Conservation (phyloP, 2,329 filamentous ascomycete genomes). For the Hypoxylon sp. region DNA sequence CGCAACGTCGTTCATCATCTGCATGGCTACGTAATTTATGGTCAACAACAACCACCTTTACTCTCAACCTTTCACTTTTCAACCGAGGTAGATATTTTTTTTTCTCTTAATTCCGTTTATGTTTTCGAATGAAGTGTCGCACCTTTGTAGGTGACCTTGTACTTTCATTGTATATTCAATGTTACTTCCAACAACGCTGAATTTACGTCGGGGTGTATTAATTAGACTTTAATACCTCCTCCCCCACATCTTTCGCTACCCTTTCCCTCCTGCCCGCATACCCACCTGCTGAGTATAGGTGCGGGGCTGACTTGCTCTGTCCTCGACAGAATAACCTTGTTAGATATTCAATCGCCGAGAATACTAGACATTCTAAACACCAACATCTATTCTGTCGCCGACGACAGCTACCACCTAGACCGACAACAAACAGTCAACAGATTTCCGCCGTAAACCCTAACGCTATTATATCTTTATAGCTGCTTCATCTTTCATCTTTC, state of each 20-base stretch:
- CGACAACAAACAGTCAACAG: slow-evolving; percentile 12
- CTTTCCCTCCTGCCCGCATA: slow-evolving; percentile 22
- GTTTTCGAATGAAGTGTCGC: slow-evolving; percentile 13
- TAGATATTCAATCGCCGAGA: slow-evolving; percentile 38
- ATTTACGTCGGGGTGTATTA: slow-evolving; percentile 26
- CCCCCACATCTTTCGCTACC: slow-evolving; percentile 40
- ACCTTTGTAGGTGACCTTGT: not conserved
- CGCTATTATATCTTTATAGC: not conserved
- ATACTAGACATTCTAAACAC: slow-evolving; percentile 30
- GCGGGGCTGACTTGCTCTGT: slow-evolving; percentile 52
- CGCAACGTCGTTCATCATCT: slow-evolving; percentile 38
- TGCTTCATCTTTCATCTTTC: slow-evolving; percentile 9
- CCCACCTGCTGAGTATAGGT: slow-evolving; percentile 36
- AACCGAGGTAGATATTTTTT: slow-evolving; percentile 40
- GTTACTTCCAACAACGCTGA: slow-evolving; percentile 14
- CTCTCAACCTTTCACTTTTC: slow-evolving; percentile 24
- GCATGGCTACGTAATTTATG: slow-evolving; percentile 48
- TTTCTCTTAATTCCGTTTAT: slow-evolving; percentile 14
- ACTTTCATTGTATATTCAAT: not conserved
- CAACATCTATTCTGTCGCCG: slow-evolving; percentile 29
- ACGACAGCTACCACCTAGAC: slow-evolving; percentile 27
- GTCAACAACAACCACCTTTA: slow-evolving; percentile 29
- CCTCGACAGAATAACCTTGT: slow-evolving; percentile 44
- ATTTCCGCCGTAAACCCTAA: not conserved
- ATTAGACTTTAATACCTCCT: slow-evolving; percentile 27